Base-by-base conservation (phyloP, 495 filamentous ascomycete species). In the Penicillium lividum region DNA sequence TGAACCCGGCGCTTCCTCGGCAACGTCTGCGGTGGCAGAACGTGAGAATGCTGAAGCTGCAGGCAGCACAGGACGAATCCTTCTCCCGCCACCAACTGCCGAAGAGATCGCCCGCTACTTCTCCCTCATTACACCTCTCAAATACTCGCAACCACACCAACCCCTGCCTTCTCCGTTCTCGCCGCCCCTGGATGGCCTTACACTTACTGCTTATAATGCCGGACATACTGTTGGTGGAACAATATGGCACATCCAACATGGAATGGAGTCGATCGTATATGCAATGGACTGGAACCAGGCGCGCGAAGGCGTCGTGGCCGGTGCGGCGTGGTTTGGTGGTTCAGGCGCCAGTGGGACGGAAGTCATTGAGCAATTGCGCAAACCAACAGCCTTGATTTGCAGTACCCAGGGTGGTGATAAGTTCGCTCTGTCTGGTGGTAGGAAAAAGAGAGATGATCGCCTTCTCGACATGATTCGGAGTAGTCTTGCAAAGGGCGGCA, bases 191-290 rank as follows among this genome's bases (percentile, higher is more conserved):
- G 89, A 92, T 59, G 92, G 92, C n/a, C 85, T 99, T 16, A 96
- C 91, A 2, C 89, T 99, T 53, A 97, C 94, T 7, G 94, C 94
- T 3, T 98, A 98, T 75, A 94, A 92, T 77, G 92, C 94, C 29
- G 95, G 94, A 31, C 93, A 97, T 69, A 96, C 93, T 0, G 84
- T 98, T 0, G 94, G 94, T 64, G 94, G 94, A 57, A 96, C 94
- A 28, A 96, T 99, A 73, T 99, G 94, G 94, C 93, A 98, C 67
- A 92, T 99, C 60, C 94, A 97, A 57, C 92, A 98, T 78, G 92
- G 92, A 1, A 82, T 97, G 69, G 94, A 99, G 68, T 96, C 92
- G 1, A 94, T 99, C 38, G 93, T 98, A 11, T 97, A 99, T 62
- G 93, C 95, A 1, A 89, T 97, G 13, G 93, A 98, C 65, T 99